These are phyloP conservation scores for Rhynchospora pubera DNA, from an alignment of 176 grass and related monocot species.

Conservation along the genomic window DNA sequence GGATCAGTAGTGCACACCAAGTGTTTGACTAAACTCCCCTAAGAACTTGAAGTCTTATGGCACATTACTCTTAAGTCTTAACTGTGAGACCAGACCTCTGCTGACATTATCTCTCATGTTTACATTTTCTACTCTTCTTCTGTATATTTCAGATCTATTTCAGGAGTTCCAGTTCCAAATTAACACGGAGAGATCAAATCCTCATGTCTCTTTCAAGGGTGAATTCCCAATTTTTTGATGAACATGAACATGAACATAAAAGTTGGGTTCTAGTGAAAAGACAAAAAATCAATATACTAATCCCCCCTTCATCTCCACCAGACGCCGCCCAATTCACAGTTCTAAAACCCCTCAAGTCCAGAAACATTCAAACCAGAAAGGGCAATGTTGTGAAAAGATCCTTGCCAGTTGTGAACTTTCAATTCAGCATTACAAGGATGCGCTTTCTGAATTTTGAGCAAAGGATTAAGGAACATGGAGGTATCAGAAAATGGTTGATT, in stretches of 20 bases:
- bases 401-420: conserved; percentile 17
- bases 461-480: conserved; percentile 20
- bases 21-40: too few relatives aligned
- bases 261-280: conserved; percentile 37
- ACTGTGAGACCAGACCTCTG: too few relatives aligned
- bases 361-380: not conserved
- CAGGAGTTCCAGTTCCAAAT: not conserved
- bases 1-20: too few relatives aligned
- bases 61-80: too few relatives aligned
- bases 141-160: not conserved
- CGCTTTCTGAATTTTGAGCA: conserved; percentile 15
- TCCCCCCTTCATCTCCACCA: conserved; percentile 20
- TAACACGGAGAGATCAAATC: not conserved
- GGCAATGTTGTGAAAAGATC: not conserved
- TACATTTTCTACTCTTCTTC: not conserved
- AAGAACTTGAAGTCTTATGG: too few relatives aligned
- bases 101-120: too few relatives aligned
- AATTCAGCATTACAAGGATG: not conserved
- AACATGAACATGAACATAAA: not conserved
- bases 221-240: not conserved
- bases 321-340: not conserved
- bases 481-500: conserved; percentile 26
- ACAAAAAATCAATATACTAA: conserved; percentile 32
- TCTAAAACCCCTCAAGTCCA: not conserved
- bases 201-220: not conserved